These are phyloP conservation scores for Candida morakotiae DNA, from an alignment of 805 yeast species.

Conservation along the genomic window DNA sequence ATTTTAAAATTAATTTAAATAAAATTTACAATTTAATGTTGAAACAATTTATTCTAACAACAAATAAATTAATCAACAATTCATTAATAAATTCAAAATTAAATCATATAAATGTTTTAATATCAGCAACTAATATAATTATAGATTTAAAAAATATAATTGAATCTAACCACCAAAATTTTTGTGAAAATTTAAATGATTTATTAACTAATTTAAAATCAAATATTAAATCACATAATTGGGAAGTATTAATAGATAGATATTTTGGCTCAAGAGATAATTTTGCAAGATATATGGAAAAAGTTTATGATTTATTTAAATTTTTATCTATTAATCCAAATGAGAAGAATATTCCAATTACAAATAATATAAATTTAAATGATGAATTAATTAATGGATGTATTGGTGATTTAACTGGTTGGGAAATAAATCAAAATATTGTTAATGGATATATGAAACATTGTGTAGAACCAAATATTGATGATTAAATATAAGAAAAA, in stretches of 20 bases:
- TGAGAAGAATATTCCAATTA: slow-evolving; percentile 12
- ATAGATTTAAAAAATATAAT: slow-evolving; percentile 7
- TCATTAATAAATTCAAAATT: neutral
- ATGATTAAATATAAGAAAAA: too few relatives aligned
- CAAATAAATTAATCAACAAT: slow-evolving; percentile 12
- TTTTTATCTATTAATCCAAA: slow-evolving; percentile 10
- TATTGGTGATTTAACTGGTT: slow-evolving; percentile 16
- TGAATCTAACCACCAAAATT: neutral
- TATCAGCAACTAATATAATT: slow-evolving; percentile 9
- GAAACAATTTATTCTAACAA: slow-evolving; percentile 12
- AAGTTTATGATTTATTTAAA: slow-evolving; percentile 20
- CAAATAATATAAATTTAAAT: slow-evolving; percentile 12
- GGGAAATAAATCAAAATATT: slow-evolving; percentile 13
- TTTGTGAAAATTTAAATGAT: slow-evolving; percentile 7
- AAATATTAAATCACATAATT: slow-evolving; percentile 6
- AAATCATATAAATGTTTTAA: slow-evolving; percentile 6
- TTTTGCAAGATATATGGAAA: slow-evolving; percentile 17
- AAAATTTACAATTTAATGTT: slow-evolving; percentile 10
- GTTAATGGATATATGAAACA: slow-evolving; percentile 20
- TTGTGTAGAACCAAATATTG: slow-evolving; percentile 17
- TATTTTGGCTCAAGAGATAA: slow-evolving; percentile 25
- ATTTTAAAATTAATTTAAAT: slow-evolving; percentile 11
- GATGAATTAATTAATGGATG: slow-evolving; percentile 15
- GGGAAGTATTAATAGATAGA: slow-evolving; percentile 15
- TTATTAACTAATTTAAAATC: slow-evolving; percentile 8